These are phyloP conservation scores for Sarocladiaceae sp. DNA, from an alignment of 2,329 filamentous ascomycete genomes.

Conservation along the genomic window DNA sequence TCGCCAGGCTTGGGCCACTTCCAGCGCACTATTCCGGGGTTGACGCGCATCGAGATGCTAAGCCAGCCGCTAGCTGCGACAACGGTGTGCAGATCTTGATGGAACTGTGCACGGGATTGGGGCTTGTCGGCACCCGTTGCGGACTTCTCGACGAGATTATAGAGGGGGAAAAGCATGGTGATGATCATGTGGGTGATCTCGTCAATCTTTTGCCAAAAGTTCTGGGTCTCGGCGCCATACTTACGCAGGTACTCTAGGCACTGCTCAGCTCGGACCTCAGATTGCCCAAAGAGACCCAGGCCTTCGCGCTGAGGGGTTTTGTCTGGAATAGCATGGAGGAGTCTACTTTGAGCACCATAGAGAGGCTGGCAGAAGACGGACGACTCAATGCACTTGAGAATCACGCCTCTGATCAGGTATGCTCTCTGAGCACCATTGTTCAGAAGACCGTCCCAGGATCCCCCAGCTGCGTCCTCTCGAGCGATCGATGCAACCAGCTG, in stretches of 20 bases:
- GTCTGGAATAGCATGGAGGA: neutral
- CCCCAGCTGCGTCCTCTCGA: too few relatives aligned
- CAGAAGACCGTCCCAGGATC: neutral
- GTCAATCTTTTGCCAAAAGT: constrained; percentile 26
- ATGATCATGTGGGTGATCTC: constrained; percentile 17
- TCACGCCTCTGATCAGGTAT: neutral
- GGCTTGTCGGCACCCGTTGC: too few relatives aligned
- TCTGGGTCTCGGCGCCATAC: constrained; percentile 15
- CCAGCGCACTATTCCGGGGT: constrained; percentile 17
- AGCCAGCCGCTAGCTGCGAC: constrained; percentile 25
- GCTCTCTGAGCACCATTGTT: neutral
- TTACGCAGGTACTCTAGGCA: constrained; percentile 19
- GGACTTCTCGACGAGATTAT: constrained; percentile 14
- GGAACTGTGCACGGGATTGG: constrained; percentile 7
- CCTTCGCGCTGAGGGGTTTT: constrained; percentile 15
- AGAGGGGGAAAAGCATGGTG: constrained; percentile 19
- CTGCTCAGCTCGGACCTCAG: constrained; percentile 18
- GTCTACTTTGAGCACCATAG: neutral
- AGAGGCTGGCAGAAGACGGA: neutral
- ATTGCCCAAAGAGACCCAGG: too few relatives aligned
- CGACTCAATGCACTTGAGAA: neutral
- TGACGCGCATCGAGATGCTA: constrained; percentile 20
- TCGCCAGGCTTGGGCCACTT: constrained; percentile 25
- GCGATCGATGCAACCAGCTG: too few relatives aligned
- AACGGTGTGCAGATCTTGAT: constrained; percentile 22